Evolutionary conservation across 345 rosid genomes (phyloP).

Genomic region (Cardamine occulta): DNA sequence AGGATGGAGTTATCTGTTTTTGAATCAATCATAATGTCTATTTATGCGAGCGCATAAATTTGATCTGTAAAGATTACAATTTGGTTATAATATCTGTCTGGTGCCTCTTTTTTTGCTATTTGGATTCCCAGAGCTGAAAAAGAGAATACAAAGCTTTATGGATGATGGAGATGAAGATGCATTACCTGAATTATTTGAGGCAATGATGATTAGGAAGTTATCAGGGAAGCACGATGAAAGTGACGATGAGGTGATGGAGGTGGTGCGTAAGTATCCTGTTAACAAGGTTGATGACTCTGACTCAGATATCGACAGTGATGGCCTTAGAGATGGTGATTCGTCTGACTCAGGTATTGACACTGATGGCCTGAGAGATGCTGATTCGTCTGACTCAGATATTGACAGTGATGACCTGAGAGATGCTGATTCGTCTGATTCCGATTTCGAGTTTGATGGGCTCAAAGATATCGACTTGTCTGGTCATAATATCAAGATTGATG

Average conservation of each 20-base stretch:
- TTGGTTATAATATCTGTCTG: not conserved
- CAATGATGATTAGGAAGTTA: constrained; percentile 64
- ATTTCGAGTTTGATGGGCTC: constrained; percentile 18
- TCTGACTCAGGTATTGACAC: constrained; percentile 26
- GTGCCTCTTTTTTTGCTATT: not conserved
- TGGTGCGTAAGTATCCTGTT: constrained; percentile 35
- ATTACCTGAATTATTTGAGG: constrained; percentile 63
- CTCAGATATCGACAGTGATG: constrained; percentile 30
- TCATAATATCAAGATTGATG: not conserved
- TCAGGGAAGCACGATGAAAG: constrained; percentile 66
- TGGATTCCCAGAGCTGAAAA: constrained; percentile 58
- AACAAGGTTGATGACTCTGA: constrained; percentile 20
- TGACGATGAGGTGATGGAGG: constrained; percentile 57
- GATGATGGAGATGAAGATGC: constrained; percentile 61
- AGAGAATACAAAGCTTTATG: constrained; percentile 50
- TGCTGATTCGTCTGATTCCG: not conserved
- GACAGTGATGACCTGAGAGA: constrained; percentile 6
- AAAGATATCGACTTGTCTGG: constrained; percentile 1
- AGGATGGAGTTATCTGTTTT: not conserved
- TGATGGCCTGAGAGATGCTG: not conserved
- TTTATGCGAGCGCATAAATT: not conserved
- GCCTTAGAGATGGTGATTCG: not conserved
- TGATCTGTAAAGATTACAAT: not conserved
- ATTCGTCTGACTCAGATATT: constrained; percentile 28
- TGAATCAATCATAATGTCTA: not conserved